These are phyloP conservation scores for Narthecium ossifragum DNA, from an alignment of 106 monocot genomes.

Conservation along the genomic window DNA sequence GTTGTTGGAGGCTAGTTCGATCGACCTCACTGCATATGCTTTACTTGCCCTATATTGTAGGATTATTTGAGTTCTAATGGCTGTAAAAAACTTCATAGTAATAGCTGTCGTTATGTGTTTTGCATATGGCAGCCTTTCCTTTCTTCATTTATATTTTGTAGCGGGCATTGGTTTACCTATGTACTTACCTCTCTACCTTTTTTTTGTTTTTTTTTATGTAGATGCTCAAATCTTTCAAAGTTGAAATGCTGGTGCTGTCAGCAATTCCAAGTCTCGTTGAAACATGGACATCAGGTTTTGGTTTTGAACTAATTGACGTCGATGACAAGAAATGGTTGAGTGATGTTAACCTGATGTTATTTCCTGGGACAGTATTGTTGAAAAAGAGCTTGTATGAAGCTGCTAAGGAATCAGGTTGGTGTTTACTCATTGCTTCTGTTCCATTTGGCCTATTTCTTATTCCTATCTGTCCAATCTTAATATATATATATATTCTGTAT, in stretches of 20 bases:
- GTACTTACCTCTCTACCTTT: slow-evolving; percentile 5
- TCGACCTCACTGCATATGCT: too few relatives aligned
- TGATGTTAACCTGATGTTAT: slow-evolving; percentile 65
- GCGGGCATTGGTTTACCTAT: too few relatives aligned
- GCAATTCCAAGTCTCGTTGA: slow-evolving; percentile 83
- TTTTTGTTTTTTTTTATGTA: slow-evolving; percentile 21
- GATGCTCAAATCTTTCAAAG: slow-evolving; percentile 76
- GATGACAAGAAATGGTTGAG: slow-evolving; percentile 44
- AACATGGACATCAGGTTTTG: slow-evolving; percentile 80
- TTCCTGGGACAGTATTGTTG: slow-evolving; percentile 72
- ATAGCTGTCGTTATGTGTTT: too few relatives aligned
- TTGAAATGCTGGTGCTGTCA: slow-evolving; percentile 74
- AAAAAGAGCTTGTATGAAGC: slow-evolving; percentile 54
- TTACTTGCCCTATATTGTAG: too few relatives aligned
- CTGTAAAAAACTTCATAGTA: too few relatives aligned
- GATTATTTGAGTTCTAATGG: too few relatives aligned
- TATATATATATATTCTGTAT: too few relatives aligned
- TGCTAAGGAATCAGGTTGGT: slow-evolving; percentile 38
- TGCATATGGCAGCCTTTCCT: too few relatives aligned
- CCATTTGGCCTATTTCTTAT: background rate
- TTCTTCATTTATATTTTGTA: too few relatives aligned
- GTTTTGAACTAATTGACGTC: slow-evolving; percentile 56
- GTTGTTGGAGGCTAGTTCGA: too few relatives aligned
- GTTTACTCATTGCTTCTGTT: background rate
- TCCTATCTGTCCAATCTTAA: too few relatives aligned